Evolutionary conservation across 2,329 filamentous ascomycete species (phyloP), one percentile per base, ranked within the genome.

Genomic region (Penicillium glabrum): DNA sequence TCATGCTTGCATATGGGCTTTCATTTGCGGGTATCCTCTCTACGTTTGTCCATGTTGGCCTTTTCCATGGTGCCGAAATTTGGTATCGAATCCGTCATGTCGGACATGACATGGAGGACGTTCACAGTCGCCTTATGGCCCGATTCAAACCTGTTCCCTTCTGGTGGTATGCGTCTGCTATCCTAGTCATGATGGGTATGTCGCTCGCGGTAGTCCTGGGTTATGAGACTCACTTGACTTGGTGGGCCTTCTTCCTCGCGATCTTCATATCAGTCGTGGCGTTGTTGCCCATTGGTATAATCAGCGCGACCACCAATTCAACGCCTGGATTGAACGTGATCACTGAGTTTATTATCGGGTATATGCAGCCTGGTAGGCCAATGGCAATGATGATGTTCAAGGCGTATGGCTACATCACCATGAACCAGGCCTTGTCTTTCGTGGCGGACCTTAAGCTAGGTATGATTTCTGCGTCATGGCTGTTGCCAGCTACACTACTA

Each of bases 381-480:
- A 79, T 90, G 58, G 87, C 87, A 47, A 87, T 90, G 82, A 91
- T 91, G 87, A 82, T 90, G 76, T 90, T 90, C 78, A 90, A 90
- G 74, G 89, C 86, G 59, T 90, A 88, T 65, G 86, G 86, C 50
- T 89, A 88, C 69, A 83, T 89, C 54, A 85, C 80, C 73, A 88
- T 89, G 84, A 79, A 79, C 16, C 85, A 89, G 69, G 86, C 84
- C 0, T 77, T 88, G 49, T 86, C 83, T 69, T 89, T 89, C 69
- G 78, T 80, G 5, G 83, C 86, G 69, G 86, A 89, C 63, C 79
- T 89, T 64, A 89, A 88, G 70, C 79, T 88, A 2, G 86, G 69
- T 70, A 50, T 35, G 2, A 31, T 61, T 59, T 11, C 16, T 3
- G 3, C 19, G 9, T 24, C 21, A 7, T 37, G 1, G 26, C 14